Evolutionary conservation across 2,329 filamentous ascomycete species (phyloP).

Genomic region (Aspergillus eucalypticola): DNA sequence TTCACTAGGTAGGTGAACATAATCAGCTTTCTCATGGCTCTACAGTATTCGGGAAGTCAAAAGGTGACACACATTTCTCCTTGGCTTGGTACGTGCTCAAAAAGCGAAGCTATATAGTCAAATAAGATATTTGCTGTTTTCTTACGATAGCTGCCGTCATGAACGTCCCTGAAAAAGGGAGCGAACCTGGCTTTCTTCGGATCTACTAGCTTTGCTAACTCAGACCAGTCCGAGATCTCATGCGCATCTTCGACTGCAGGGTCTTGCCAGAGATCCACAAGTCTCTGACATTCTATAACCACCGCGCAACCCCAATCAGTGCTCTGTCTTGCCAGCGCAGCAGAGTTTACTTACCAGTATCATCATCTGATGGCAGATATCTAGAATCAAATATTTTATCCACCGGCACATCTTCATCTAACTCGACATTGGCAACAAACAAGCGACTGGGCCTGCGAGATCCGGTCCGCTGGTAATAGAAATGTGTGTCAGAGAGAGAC

Average conservation of each 20-base stretch:
- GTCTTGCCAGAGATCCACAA: background rate
- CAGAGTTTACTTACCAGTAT: background rate
- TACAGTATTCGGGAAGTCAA: background rate
- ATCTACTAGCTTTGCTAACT: background rate
- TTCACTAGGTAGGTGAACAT: background rate
- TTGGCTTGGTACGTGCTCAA: background rate
- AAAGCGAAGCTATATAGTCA: background rate
- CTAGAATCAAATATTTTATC: background rate
- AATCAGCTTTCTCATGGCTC: background rate
- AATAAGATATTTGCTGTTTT: background rate
- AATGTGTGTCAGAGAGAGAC: background rate
- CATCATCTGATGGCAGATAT: conserved; percentile 3
- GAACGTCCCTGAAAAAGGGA: background rate
- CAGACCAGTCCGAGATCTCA: background rate
- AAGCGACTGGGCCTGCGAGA: background rate
- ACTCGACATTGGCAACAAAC: background rate
- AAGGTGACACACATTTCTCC: background rate
- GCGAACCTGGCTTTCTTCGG: background rate
- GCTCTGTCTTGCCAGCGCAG: background rate
- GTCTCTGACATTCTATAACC: background rate
- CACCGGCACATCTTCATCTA: background rate
- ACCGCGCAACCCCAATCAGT: background rate
- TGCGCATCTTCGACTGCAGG: background rate
- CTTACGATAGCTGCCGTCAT: background rate
- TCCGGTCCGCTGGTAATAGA: background rate